Evolutionary conservation across 129 eudicot genomes (phyloP).

Genomic region (Chrysanthemum makinoi): DNA sequence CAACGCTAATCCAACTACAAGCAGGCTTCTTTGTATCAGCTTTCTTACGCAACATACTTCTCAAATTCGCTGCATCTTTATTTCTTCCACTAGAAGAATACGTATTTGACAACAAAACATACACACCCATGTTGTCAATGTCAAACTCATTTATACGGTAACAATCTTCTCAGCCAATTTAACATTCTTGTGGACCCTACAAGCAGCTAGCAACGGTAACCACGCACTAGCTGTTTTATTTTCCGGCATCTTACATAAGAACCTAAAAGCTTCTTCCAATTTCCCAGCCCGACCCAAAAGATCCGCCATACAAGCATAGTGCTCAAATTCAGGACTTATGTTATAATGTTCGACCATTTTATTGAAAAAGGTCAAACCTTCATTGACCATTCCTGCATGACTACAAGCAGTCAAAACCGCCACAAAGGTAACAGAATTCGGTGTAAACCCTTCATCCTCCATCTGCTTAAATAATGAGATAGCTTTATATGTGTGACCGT

Average conservation of each 20-base stretch:
- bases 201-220: conserved; percentile 65
- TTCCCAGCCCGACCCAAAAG: conserved; percentile 78
- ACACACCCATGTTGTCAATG: conserved; percentile 39
- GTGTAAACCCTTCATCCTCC: conserved; percentile 45
- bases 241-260: conserved; percentile 47
- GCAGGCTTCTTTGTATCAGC: conserved; percentile 60
- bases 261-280: conserved; percentile 62
- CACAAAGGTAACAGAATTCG: conserved; percentile 50
- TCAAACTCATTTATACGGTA: conserved; percentile 36
- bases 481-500: conserved; percentile 67
- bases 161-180: conserved; percentile 78
- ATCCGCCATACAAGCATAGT: conserved; percentile 67
- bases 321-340: conserved; percentile 59
- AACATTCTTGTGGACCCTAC: conserved; percentile 67
- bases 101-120: conserved; percentile 55
- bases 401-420: conserved; percentile 82
- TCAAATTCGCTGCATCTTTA: conserved; percentile 56
- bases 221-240: conserved; percentile 43
- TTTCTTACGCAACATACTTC: conserved; percentile 42
- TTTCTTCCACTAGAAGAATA: conserved; percentile 61
- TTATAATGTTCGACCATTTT: conserved; percentile 43
- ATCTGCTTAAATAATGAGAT: conserved; percentile 51
- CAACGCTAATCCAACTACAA: conserved; percentile 77
- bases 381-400: conserved; percentile 73
- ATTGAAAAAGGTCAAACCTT: conserved; percentile 46